Percentiles rank a stretch among this genome's conserved stretches.
Evolutionary conservation across 306 rosid species (phyloP).

Genomic region (Sicyos edulis): DNA sequence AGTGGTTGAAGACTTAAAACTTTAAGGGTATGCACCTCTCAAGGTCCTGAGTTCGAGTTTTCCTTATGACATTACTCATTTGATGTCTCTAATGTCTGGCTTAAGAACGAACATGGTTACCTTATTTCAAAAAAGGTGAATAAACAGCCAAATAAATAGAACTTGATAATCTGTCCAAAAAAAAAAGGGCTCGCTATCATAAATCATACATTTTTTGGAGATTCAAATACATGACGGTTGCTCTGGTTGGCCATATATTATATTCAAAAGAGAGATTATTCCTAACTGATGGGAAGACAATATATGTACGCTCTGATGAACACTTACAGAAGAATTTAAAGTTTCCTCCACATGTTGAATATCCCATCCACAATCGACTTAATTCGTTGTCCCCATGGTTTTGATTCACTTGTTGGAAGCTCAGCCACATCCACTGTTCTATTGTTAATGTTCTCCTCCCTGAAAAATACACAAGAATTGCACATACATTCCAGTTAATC

Average conservation of each 20-base stretch:
- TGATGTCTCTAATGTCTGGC: too few relatives aligned
- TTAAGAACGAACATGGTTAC: too few relatives aligned
- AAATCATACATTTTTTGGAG: too few relatives aligned
- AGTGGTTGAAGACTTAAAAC: too few relatives aligned
- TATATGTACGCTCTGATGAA: neutral
- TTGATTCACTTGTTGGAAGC: constrained; percentile 2
- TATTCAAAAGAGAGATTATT: neutral
- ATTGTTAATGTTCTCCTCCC: neutral
- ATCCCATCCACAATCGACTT: constrained; percentile 15
- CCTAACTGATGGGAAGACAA: neutral
- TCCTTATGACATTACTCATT: too few relatives aligned
- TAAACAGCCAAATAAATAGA: neutral
- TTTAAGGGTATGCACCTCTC: too few relatives aligned
- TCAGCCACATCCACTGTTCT: neutral
- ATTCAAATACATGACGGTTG: too few relatives aligned
- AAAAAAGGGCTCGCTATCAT: too few relatives aligned
- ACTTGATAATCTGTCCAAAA: neutral
- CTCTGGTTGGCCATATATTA: neutral
- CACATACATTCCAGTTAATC: too few relatives aligned
- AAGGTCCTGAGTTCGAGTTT: too few relatives aligned
- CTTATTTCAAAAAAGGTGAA: neutral
- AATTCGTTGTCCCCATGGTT: neutral
- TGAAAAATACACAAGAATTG: too few relatives aligned
- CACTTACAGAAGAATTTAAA: neutral
- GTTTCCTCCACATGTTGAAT: constrained; percentile 14